Base-by-base conservation (phyloP, 192 early-diverging fungal genomes). In the Allomyces arbusculus region DNA sequence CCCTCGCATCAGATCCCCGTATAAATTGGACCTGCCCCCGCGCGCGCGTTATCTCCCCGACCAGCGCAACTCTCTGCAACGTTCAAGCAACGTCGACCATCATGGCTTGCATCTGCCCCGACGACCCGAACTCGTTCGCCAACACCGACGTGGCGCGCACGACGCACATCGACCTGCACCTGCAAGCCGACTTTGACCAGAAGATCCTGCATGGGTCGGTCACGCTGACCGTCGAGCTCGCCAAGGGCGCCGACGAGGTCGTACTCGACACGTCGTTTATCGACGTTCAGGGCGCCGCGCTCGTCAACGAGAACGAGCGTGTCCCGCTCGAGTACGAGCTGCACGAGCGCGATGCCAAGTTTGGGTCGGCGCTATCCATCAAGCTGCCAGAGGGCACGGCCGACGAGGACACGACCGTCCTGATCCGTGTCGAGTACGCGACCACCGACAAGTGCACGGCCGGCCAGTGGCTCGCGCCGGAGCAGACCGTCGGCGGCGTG, bases 401-500 rank as follows among this genome's bases (percentile, higher is more conserved):
- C 44, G 50, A 58, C 50, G 71, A 73, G 58, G 77, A 74, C 24
- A 72, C 77, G 20, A 72, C 70, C 64, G 71, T 87, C 68, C 74
- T 78, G 64, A 69, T 97, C 62, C 65, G 67, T 1, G 79, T 97
- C 68, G 75, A 71, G 24, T 98, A 95, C 69, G 69, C 78, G 10
- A 96, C 94, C 44, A 89, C 89, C 1, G 69, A 78, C 61, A 76
- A 88, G 67, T 87, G 90, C 72, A 86, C 89, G 40, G 96, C 96
- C 24, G 77, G 89, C 23, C 94, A 97, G 79, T 99, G 91, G 78
- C 78, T 99, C 69, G 80, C 80, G 43, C 89, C 91, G 1, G 83
- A 80, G 82, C 96, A 97, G 76, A 99, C 96, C 9, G 82, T 90
- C 28, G 96, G 96, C 58, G 91, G 91, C 75, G 78, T 84, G 67